Percentiles rank a stretch among this genome's conserved stretches.
Conservation (phyloP, 2,329 filamentous ascomycete genomes). For the Alternaria panax region DNA sequence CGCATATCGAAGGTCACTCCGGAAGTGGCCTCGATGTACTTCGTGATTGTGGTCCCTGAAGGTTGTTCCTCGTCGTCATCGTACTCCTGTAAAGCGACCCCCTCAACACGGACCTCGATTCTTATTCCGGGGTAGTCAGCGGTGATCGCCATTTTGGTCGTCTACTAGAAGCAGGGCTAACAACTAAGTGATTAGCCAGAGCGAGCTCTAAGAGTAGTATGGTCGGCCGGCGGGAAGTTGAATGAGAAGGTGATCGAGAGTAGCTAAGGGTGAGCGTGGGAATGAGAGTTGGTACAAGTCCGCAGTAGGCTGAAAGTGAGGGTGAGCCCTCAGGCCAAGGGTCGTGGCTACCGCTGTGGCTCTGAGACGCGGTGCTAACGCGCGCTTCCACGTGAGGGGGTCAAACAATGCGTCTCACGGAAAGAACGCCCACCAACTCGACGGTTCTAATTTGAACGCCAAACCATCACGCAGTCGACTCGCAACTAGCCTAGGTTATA, state of each 20-base stretch:
- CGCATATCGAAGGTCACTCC: slow-evolving; percentile 5
- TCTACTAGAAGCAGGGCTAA: not conserved
- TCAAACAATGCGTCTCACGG: not conserved
- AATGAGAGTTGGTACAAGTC: not conserved
- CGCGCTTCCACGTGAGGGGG: not conserved
- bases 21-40: slow-evolving; percentile 43
- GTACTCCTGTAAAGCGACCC: slow-evolving; percentile 32
- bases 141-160: slow-evolving; percentile 30
- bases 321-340: too few relatives aligned
- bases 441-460: not conserved
- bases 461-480: not conserved
- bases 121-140: slow-evolving; percentile 18
- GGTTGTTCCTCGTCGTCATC: slow-evolving; percentile 31
- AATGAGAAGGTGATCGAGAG: not conserved
- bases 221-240: too few relatives aligned
- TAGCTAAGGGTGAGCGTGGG: not conserved
- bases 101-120: slow-evolving; percentile 29
- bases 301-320: not conserved
- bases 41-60: slow-evolving; percentile 19
- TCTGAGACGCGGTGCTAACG: not conserved
- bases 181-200: not conserved
- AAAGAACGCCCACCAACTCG: not conserved
- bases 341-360: not conserved
- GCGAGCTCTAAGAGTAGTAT: not conserved
- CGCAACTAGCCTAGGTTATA: not conserved